phyloP scores from a whole-genome alignment of 2,329 filamentous ascomycete genomes.

The Elsinoe ampelina region DNA sequence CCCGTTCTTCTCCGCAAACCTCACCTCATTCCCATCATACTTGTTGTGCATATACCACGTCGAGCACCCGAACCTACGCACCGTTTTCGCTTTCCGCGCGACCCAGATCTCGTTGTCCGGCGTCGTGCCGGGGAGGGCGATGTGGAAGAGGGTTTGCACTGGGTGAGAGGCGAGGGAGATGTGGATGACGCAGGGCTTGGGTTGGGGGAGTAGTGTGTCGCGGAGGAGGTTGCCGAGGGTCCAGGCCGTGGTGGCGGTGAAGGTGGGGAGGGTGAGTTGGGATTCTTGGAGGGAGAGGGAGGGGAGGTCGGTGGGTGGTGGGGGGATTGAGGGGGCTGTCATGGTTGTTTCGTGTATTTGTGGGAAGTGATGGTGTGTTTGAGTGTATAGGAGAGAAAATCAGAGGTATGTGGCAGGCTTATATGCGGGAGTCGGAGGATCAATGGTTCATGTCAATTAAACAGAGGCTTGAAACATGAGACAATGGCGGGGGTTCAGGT shows the following conservation, averaged over 20 bases:
- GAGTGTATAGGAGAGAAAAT: neutral
- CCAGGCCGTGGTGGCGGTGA: slow-evolving; percentile 57
- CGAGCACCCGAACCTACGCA: slow-evolving; percentile 59
- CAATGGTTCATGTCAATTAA: slow-evolving; percentile 6
- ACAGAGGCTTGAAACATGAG: slow-evolving; percentile 1
- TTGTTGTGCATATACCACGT: slow-evolving; percentile 66
- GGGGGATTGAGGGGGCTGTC: slow-evolving; percentile 9
- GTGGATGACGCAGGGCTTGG: slow-evolving; percentile 51
- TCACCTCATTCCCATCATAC: slow-evolving; percentile 52
- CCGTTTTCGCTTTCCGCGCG: slow-evolving; percentile 59
- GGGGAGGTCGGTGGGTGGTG: slow-evolving; percentile 16
- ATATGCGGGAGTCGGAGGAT: neutral
- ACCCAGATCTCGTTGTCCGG: slow-evolving; percentile 54
- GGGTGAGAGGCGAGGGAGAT: slow-evolving; percentile 52
- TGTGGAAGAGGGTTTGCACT: slow-evolving; percentile 55
- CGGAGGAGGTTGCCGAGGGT: slow-evolving; percentile 56
- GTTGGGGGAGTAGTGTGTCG: slow-evolving; percentile 49
- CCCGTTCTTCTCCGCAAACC: slow-evolving; percentile 57
- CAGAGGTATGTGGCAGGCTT: neutral
- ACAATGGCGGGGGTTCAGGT: neutral
- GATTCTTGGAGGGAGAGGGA: slow-evolving; percentile 28
- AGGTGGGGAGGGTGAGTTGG: slow-evolving; percentile 41
- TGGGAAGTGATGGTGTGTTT: neutral
- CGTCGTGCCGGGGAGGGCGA: slow-evolving; percentile 54
- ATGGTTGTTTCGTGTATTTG: neutral